A percentile compares a stretch with the other conserved stretches of the same genome.
Conservation (phyloP, 192 early-diverging fungal species). For the Endogone sp. region DNA sequence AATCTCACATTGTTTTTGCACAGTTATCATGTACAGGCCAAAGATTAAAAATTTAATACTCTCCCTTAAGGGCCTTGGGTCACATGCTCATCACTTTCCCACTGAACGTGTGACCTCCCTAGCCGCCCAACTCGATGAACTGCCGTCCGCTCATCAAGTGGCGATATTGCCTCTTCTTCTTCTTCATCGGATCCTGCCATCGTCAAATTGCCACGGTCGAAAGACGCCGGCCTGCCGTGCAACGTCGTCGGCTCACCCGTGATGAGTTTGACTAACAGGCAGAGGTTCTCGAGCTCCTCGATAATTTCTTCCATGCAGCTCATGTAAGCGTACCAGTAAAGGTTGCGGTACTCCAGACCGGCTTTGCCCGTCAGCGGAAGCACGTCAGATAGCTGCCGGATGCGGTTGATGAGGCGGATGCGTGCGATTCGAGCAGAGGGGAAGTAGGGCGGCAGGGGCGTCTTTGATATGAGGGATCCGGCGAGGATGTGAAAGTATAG, state of each 20-base stretch:
- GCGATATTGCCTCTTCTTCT: no score
- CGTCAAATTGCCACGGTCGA: no score
- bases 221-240: no score
- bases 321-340: constrained; percentile 35
- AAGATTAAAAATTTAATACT: no score
- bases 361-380: constrained; percentile 6
- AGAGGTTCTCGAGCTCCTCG: constrained; percentile 32
- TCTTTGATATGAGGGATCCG: constrained; percentile 64
- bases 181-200: no score
- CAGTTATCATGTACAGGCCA: no score
- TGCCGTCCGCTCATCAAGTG: no score
- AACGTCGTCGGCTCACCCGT: constrained; percentile 22
- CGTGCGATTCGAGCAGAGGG: constrained; percentile 51
- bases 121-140: no score
- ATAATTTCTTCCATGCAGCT: constrained; percentile 34
- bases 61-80: no score
- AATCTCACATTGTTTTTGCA: no score
- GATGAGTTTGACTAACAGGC: constrained; percentile 22
- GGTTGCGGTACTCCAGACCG: constrained; percentile 18
- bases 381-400: background rate
- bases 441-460: constrained; percentile 66
- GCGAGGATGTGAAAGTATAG: constrained; percentile 72
- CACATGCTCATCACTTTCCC: no score
- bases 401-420: constrained; percentile 26
- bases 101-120: no score